phyloP scores from a whole-genome alignment of 192 early-diverging fungal species.

The Geranomyces michiganensis region DNA sequence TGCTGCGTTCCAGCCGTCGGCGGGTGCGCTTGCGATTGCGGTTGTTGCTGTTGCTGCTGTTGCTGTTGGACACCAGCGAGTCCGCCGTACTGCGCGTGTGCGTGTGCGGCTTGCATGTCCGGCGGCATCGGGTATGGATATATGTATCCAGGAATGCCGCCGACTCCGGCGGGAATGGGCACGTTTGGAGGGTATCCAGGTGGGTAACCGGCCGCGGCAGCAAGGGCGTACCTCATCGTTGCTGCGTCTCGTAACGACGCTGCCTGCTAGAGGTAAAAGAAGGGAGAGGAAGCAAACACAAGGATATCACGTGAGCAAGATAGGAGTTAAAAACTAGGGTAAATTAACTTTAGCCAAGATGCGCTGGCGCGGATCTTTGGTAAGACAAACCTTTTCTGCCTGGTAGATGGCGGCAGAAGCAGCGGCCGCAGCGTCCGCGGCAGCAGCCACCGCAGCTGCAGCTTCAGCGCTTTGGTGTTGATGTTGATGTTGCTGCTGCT shows the following conservation, averaged over 20 bases:
- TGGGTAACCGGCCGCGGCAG: not conserved
- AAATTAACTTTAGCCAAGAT: too few species aligned
- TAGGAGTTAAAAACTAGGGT: too few species aligned
- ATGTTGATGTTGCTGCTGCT: conserved; percentile 20
- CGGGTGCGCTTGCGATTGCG: not conserved
- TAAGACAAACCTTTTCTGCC: conserved; percentile 1
- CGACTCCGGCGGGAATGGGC: not conserved
- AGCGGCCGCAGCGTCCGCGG: not conserved
- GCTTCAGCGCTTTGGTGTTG: not conserved
- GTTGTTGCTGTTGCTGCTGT: conserved; percentile 1
- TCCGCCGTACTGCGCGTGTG: not conserved
- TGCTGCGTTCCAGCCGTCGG: not conserved
- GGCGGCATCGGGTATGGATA: not conserved
- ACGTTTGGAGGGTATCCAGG: not conserved
- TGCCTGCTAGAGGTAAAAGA: not conserved
- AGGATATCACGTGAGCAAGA: too few species aligned
- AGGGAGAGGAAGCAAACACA: too few species aligned
- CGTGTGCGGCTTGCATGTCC: not conserved
- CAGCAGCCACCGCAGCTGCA: not conserved
- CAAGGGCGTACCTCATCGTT: too few species aligned
- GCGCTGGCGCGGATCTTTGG: too few species aligned
- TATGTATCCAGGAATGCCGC: not conserved
- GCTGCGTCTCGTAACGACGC: not conserved
- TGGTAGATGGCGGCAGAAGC: not conserved
- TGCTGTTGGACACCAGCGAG: conserved; percentile 9